Percentiles rank a stretch among this genome's conserved stretches.
phyloP scores from a whole-genome alignment of 805 yeast genomes.

The Cyberlindnera nakhonratchasimensis region DNA sequence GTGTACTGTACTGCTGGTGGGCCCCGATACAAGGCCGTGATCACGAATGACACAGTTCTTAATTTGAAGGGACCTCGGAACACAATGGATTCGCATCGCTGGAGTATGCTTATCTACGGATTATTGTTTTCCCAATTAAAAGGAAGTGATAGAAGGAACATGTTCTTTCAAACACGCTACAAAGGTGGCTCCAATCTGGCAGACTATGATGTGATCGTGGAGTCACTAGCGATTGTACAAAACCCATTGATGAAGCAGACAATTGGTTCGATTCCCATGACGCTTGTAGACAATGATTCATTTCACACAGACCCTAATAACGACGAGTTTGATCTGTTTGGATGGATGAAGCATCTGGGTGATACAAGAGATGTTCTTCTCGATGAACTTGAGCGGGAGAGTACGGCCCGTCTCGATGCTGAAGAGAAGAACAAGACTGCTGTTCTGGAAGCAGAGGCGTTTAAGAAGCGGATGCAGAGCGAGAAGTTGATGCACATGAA shows the following conservation, averaged over 20 bases:
- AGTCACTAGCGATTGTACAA: not conserved
- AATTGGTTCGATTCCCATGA: constrained; percentile 13
- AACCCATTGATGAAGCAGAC: constrained; percentile 7
- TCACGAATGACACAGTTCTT: not conserved
- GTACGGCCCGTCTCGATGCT: not conserved
- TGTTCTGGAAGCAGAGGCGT: constrained; percentile 11
- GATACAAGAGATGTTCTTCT: constrained; percentile 7
- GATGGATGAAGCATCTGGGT: constrained; percentile 18
- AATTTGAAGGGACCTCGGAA: constrained; percentile 5
- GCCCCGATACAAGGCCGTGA: not conserved
- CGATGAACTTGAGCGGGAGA: not conserved
- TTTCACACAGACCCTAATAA: too few species aligned
- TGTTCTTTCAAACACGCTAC: not conserved
- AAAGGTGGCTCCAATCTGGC: constrained; percentile 2
- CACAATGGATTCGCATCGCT: constrained; percentile 6
- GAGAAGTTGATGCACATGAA: constrained; percentile 17
- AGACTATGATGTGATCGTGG: constrained; percentile 1
- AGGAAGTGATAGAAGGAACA: not conserved
- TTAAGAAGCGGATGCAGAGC: constrained; percentile 6
- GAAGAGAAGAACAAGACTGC: constrained; percentile 2
- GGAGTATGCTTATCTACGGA: constrained; percentile 14
- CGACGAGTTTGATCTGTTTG: constrained; percentile 21
- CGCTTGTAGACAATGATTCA: constrained; percentile 5
- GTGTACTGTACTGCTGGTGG: constrained; percentile 15
- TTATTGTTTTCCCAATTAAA: constrained; percentile 11